These are phyloP conservation scores for Opeltia flavorubescens DNA, from an alignment of 495 filamentous ascomycete genomes.

Conservation along the genomic window DNA sequence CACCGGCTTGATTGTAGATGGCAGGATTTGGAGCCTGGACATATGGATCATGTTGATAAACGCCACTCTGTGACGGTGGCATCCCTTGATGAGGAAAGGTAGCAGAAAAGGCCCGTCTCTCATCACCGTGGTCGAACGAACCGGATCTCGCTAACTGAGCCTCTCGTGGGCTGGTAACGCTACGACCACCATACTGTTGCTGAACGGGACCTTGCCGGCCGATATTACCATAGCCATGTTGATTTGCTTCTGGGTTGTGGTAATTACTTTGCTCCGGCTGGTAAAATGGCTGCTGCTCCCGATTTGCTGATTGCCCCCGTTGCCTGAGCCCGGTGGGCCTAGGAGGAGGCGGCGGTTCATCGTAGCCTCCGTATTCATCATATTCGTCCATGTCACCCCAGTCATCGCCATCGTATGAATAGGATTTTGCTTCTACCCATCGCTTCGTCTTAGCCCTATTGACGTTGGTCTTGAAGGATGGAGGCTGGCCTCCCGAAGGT, in stretches of 20 bases:
- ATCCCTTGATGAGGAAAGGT: constrained; percentile 12
- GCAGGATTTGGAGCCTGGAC: not conserved
- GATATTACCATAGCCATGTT: not conserved
- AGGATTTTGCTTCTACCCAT: constrained; percentile 83
- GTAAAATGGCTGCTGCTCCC: not conserved
- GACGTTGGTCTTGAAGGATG: constrained; percentile 64
- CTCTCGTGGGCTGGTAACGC: constrained; percentile 10
- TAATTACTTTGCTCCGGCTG: not conserved
- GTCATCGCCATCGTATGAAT: constrained; percentile 84
- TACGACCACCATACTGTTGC: constrained; percentile 11
- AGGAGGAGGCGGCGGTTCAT: constrained; percentile 32
- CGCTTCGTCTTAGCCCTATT: constrained; percentile 84
- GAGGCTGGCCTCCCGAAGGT: constrained; percentile 23
- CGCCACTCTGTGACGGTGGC: not conserved
- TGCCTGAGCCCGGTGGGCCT: constrained; percentile 28
- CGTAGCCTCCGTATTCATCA: constrained; percentile 50
- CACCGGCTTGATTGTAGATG: not conserved
- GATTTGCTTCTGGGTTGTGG: not conserved
- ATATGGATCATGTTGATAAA: not conserved
- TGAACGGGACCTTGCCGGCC: not conserved
- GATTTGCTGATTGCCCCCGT: constrained; percentile 19
- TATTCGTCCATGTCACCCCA: constrained; percentile 80
- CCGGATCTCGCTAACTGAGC: constrained; percentile 12
- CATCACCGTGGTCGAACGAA: constrained; percentile 39
- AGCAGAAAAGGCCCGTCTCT: constrained; percentile 24